Evolutionary conservation across 2,329 filamentous ascomycete genomes (phyloP), one percentile per base, ranked within the genome.

Genomic region (Boeremia exigua): DNA sequence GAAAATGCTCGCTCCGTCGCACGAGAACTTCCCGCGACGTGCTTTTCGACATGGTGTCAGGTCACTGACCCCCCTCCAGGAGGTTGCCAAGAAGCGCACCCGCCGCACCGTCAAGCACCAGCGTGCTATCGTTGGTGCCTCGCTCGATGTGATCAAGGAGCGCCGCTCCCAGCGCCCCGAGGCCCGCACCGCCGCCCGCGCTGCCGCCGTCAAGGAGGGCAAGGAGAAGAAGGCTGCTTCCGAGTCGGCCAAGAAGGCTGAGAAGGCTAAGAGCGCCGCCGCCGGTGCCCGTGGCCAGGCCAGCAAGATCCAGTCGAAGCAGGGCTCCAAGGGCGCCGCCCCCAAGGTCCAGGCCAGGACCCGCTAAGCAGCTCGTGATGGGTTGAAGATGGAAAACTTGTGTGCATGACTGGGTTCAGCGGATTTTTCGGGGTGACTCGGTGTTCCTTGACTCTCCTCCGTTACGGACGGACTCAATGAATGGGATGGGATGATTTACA

Each of bases 71-170:
- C 44, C 51, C 42, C 37, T 60, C 86, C 81, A 99, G 95, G 95
- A 99, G 88, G 90, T 96, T 78, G 92, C 94, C 86, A 99, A 99
- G 91, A 98, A 98, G 90, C 93, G 95, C 79, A 92, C 92, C 71
- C 95, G 95, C 86, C 92, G 92, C 79, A 92, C 92, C 77, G 91
- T 99, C 84, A 99, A 99, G 91, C 82, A 91, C 81, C 95, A 99
- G 88, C 93, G 95, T 86, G 94, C 90, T 79, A 96, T 99, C 81
- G 95, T 99, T 74, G 95, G 95, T 87, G 95, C 95, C 72, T 97
- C 95, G 66, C 93, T 99, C 81, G 95, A 99, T 80, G 92, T 98
- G 78, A 98, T 99, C 88, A 98, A 97, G 89, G 95, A 99, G 89
- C 92, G 92, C 84, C 93, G 95, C 78, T 82, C 86, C 74, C 88